phyloP scores from a whole-genome alignment of 495 filamentous ascomycete genomes.

The Parathielavia hyrcaniae region DNA sequence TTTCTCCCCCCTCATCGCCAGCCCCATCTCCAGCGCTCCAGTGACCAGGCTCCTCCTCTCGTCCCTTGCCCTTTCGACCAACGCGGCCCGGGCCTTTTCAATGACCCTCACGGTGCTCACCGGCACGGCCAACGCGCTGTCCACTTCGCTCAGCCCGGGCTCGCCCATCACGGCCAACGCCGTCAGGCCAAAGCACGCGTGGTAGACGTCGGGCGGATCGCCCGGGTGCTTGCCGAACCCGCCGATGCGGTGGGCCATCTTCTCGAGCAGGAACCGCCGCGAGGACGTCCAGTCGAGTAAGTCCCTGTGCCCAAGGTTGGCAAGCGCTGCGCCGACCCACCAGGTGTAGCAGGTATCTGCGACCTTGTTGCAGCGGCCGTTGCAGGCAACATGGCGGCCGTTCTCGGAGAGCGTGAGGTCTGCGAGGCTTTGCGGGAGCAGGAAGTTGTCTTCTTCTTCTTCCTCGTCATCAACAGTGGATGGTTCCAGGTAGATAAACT shows the following conservation, averaged over 20 bases:
- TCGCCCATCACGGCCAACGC: constrained; percentile 63
- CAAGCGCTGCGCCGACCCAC: constrained; percentile 73
- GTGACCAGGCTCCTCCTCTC: constrained; percentile 12
- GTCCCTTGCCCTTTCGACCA: constrained; percentile 26
- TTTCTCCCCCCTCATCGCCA: constrained; percentile 13
- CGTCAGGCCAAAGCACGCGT: constrained; percentile 82
- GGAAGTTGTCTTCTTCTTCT: constrained; percentile 36
- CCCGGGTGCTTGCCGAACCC: constrained; percentile 83
- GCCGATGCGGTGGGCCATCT: constrained; percentile 85
- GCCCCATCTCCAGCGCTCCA: constrained; percentile 26
- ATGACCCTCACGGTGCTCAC: constrained; percentile 43
- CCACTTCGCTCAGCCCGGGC: constrained; percentile 53
- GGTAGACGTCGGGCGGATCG: constrained; percentile 81
- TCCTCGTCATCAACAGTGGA: constrained; percentile 35
- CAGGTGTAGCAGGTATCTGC: constrained; percentile 93
- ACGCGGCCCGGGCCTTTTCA: constrained; percentile 29
- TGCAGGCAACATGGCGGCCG: constrained; percentile 57
- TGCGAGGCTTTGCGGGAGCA: constrained; percentile 35
- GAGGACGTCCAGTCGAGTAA: constrained; percentile 56
- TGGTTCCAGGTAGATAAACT: constrained; percentile 49
- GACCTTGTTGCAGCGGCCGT: constrained; percentile 80
- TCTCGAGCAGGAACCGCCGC: constrained; percentile 72
- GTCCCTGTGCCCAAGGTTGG: constrained; percentile 47
- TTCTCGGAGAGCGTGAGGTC: constrained; percentile 31
- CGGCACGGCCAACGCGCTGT: constrained; percentile 64